Evolutionary conservation across 768 basidiomycete species (phyloP), one percentile per base, ranked within the genome.

Genomic region (Tylopilus subfusipes): DNA sequence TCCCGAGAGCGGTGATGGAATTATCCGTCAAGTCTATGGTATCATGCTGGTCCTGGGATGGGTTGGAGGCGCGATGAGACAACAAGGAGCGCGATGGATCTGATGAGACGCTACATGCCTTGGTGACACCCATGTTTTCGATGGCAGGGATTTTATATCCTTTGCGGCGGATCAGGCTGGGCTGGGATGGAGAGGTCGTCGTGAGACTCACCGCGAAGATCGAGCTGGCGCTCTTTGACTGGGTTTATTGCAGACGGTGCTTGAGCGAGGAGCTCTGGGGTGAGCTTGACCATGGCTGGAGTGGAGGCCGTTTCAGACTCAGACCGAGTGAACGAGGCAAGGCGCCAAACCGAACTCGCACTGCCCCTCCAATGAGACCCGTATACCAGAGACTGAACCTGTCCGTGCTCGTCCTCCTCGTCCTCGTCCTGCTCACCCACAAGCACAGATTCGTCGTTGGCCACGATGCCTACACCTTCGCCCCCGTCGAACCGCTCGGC

Each of bases 111-210:
- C 59, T 38, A 71, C 82, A 62, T 70, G 85, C 90, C 79, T 79
- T 86, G 71, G 93, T 92, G 59, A 94, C 89, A 78, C 93, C 93
- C 61, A 96, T 80, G 80, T 96, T 96, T 86, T 96, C 93, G 69
- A 96, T 96, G 52, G 89, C 83, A 50, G 93, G 93, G 61, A 95
- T 94, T 82, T 92, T 93, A 76, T 89, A 88, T 54, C 93, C 92
- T 94, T 71, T 62, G 64, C 61, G 49, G 42, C 31, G 30, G 39
- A 50, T 71, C 47, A 71, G 57, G 42, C 25, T 27, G 54, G 14
- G 25, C 29, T 34, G 21, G 25, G 21, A 27, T 19, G 48, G 25
- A 18, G 56, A 62, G 19, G 9, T 62, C 60, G 42, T 39, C 68
- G 50, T 22, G 24, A 19, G 19, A 61, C 79, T 54, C 66, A 90